Evolutionary conservation across 2,329 filamentous ascomycete genomes (phyloP).

Genomic region (Lasiodiplodia sp.): DNA sequence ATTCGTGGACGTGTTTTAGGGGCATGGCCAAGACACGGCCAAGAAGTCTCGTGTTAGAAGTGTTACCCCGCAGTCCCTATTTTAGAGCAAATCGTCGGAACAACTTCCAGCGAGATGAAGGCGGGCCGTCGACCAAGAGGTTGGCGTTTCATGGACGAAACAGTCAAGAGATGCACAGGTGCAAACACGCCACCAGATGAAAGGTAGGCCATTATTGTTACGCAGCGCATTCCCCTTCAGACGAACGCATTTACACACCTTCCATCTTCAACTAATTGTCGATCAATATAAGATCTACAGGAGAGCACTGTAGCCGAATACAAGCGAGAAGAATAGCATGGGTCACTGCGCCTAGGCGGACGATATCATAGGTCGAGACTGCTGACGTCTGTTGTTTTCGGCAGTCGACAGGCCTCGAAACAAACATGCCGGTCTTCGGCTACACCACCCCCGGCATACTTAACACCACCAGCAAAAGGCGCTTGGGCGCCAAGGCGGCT

Average conservation of each 20-base stretch:
- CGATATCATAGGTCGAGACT: too few relatives aligned
- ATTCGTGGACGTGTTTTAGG: constrained; percentile 13
- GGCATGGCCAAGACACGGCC: constrained; percentile 13
- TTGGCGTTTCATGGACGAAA: constrained; percentile 8
- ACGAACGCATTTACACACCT: background rate
- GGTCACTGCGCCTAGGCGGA: too few relatives aligned
- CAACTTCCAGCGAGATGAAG: constrained; percentile 17
- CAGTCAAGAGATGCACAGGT: background rate
- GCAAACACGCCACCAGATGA: background rate
- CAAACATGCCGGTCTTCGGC: too few relatives aligned
- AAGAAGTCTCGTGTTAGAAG: constrained; percentile 2
- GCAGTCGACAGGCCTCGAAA: too few relatives aligned
- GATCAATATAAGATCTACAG: background rate
- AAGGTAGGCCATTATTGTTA: background rate
- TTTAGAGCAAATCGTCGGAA: constrained; percentile 2
- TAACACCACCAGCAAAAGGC: background rate
- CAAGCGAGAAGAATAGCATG: too few relatives aligned
- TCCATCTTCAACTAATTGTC: background rate
- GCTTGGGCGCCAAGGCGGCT: constrained; percentile 5
- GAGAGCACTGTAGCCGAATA: background rate
- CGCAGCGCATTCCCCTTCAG: background rate
- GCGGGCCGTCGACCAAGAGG: background rate
- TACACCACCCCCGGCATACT: background rate
- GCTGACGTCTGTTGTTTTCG: too few relatives aligned
- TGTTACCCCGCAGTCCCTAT: constrained; percentile 15